phyloP scores from a whole-genome alignment of 805 yeast genomes.

The Priceomyces haplophilus region DNA sequence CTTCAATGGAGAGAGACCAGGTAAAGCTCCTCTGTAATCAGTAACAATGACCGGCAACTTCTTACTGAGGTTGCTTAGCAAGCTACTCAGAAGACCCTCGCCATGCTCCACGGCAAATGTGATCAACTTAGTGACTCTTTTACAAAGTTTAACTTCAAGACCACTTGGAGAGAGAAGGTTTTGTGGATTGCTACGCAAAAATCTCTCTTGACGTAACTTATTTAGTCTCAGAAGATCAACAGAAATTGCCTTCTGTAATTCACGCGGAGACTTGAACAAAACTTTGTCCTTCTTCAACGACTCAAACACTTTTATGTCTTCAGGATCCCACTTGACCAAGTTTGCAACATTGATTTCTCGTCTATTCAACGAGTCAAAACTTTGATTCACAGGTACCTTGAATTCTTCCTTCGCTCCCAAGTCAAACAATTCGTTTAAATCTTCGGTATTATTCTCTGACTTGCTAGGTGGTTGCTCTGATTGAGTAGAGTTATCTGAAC shows the following conservation, averaged over 20 bases:
- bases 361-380: slow-evolving; percentile 1
- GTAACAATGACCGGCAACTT: slow-evolving; percentile 67
- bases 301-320: slow-evolving; percentile 21
- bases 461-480: slow-evolving; percentile 2
- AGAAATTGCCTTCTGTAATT: slow-evolving; percentile 35
- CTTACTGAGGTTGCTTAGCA: slow-evolving; percentile 32
- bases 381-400: slow-evolving; percentile 7
- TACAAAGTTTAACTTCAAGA: slow-evolving; percentile 27
- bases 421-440: neutral
- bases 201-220: slow-evolving; percentile 40
- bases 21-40: slow-evolving; percentile 76
- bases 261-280: slow-evolving; percentile 24
- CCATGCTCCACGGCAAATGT: slow-evolving; percentile 31
- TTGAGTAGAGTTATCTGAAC: slow-evolving; percentile 4
- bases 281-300: slow-evolving; percentile 23
- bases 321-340: slow-evolving; percentile 36
- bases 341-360: slow-evolving; percentile 27
- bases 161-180: slow-evolving; percentile 24
- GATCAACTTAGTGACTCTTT: slow-evolving; percentile 27
- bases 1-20: slow-evolving; percentile 46
- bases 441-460: slow-evolving; percentile 9
- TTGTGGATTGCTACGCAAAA: slow-evolving; percentile 24
- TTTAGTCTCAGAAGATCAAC: slow-evolving; percentile 31
- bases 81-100: slow-evolving; percentile 21
- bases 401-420: slow-evolving; percentile 7